Evolutionary conservation across 2,329 filamentous ascomycete species (phyloP).

Genomic region (Aspergillus pseudonomiae): DNA sequence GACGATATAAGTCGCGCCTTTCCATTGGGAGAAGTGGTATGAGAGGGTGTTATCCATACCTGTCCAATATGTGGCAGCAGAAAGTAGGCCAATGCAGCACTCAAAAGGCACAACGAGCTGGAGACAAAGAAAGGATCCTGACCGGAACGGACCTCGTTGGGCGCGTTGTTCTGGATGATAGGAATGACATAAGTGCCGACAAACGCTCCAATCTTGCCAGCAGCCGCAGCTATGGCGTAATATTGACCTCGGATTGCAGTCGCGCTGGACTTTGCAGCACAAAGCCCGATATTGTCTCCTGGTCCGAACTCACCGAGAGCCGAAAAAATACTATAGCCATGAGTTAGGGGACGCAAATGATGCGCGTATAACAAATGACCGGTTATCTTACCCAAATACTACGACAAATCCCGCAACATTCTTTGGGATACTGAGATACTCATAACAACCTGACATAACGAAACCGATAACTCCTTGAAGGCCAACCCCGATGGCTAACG

Average conservation of each 20-base stretch:
- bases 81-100: slow-evolving; percentile 67
- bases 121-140: slow-evolving; percentile 93
- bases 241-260: slow-evolving; percentile 83
- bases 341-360: background rate
- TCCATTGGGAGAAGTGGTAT: background rate
- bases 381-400: slow-evolving; percentile 63
- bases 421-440: slow-evolving; percentile 64
- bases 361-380: too few relatives aligned
- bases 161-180: slow-evolving; percentile 64
- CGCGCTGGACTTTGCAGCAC: slow-evolving; percentile 84
- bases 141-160: slow-evolving; percentile 60
- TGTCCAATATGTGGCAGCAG: slow-evolving; percentile 73
- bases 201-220: slow-evolving; percentile 65
- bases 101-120: slow-evolving; percentile 74
- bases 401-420: slow-evolving; percentile 77
- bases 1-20: slow-evolving; percentile 33
- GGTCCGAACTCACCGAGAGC: slow-evolving; percentile 80
- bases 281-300: slow-evolving; percentile 86
- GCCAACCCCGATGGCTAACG: slow-evolving; percentile 70
- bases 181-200: slow-evolving; percentile 83
- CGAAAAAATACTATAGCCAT: slow-evolving; percentile 63
- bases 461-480: slow-evolving; percentile 80
- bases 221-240: slow-evolving; percentile 56
- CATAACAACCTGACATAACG: slow-evolving; percentile 82
- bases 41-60: slow-evolving; percentile 29